Conservation (phyloP, 495 filamentous ascomycete species). For the Xylaria cubensis region DNA sequence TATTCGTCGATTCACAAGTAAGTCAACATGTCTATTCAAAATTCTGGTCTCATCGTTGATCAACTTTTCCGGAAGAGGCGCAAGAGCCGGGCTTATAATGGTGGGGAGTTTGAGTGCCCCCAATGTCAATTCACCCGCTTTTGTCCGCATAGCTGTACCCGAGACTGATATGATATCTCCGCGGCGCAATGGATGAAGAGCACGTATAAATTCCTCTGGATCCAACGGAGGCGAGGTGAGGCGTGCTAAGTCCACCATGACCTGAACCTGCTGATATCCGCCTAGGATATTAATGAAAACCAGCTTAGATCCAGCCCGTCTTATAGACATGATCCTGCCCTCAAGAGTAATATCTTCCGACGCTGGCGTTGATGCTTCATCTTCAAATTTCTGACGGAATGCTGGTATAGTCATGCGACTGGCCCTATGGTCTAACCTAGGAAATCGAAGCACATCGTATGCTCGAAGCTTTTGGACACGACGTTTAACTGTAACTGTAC, state of each 20-base stretch:
- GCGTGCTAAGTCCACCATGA: constrained; percentile 69
- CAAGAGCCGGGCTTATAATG: constrained; percentile 77
- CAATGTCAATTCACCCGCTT: constrained; percentile 79
- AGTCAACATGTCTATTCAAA: constrained; percentile 78
- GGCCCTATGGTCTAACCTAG: constrained; percentile 39
- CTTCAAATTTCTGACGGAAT: constrained; percentile 46
- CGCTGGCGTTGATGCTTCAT: constrained; percentile 35
- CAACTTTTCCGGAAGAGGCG: constrained; percentile 72
- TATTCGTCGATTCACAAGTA: constrained; percentile 71
- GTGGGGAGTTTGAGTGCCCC: constrained; percentile 68
- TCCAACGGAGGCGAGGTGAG: constrained; percentile 43
- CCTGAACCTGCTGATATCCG: constrained; percentile 73
- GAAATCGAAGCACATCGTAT: constrained; percentile 49
- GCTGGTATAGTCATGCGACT: constrained; percentile 45
- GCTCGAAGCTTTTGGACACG: constrained; percentile 38
- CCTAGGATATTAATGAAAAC: constrained; percentile 81
- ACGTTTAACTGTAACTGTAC: constrained; percentile 23
- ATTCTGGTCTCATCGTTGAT: constrained; percentile 68
- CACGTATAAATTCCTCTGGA: constrained; percentile 39
- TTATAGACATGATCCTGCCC: constrained; percentile 53
- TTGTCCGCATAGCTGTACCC: constrained; percentile 74
- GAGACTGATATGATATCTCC: constrained; percentile 54
- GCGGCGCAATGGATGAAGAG: constrained; percentile 36
- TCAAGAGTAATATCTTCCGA: constrained; percentile 53
- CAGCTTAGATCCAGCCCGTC: constrained; percentile 67